These are phyloP conservation scores for Dichotomocladium elegans DNA, from an alignment of 371 early-diverging fungal genomes.

Conservation along the genomic window DNA sequence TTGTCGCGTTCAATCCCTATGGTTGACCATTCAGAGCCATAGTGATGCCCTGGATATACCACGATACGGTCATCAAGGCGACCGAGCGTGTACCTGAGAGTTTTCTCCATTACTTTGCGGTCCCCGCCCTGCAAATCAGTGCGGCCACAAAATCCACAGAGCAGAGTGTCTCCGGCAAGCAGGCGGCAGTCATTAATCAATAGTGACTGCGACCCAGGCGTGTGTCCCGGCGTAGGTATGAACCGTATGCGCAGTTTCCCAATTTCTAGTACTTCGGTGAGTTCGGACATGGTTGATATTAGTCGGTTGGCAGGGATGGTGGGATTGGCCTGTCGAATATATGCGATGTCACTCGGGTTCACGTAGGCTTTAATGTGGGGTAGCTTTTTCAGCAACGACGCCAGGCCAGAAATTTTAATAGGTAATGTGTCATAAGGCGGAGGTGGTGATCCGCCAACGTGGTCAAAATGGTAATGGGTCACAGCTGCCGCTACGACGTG, in stretches of 20 bases:
- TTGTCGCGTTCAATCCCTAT: slow-evolving; percentile 59
- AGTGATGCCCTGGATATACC: slow-evolving; percentile 86
- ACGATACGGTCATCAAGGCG: slow-evolving; percentile 62
- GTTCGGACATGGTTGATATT: slow-evolving; percentile 49
- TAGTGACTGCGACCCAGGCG: slow-evolving; percentile 82
- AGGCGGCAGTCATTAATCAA: slow-evolving; percentile 72
- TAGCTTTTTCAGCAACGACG: slow-evolving; percentile 61
- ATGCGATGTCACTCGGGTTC: slow-evolving; percentile 72
- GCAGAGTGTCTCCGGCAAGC: slow-evolving; percentile 84
- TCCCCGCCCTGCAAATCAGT: slow-evolving; percentile 77
- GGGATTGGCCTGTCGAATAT: slow-evolving; percentile 65
- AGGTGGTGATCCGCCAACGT: slow-evolving; percentile 72
- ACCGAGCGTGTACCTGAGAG: slow-evolving; percentile 58
- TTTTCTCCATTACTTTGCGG: slow-evolving; percentile 58
- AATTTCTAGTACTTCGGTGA: slow-evolving; percentile 54
- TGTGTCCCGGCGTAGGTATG: slow-evolving; percentile 89
- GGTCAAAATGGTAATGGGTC: slow-evolving; percentile 87
- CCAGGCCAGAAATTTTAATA: slow-evolving; percentile 76
- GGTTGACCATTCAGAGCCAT: slow-evolving; percentile 77
- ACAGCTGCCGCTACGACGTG: slow-evolving; percentile 69
- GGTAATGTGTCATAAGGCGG: slow-evolving; percentile 77
- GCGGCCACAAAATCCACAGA: slow-evolving; percentile 75
- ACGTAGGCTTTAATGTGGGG: slow-evolving; percentile 73
- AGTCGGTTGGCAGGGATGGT: slow-evolving; percentile 59
- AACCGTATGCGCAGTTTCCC: slow-evolving; percentile 58